Base-by-base conservation (phyloP, 1,284 basidiomycete genomes). In the Lentinula novae-zelandiae region DNA sequence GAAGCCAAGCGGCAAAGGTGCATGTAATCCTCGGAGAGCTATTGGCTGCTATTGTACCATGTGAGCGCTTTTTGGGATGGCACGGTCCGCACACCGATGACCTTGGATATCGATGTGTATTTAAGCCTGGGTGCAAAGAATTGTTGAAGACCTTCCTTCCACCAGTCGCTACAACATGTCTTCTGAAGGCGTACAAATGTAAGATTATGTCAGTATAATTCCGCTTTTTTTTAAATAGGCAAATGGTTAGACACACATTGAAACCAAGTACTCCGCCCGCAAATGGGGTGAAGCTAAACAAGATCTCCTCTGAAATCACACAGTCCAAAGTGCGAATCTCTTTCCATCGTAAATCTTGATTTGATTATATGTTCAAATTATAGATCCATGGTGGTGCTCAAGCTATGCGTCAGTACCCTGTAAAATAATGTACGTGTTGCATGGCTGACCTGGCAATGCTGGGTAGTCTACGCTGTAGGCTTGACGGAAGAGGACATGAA, bases 401-500 rank as follows among this genome's bases (percentile, higher is more conserved):
- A 71, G 90, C 90, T 36, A 92, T 93, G 90, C 76, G 90, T 92
- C 69, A 72, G 87, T 74, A 7, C 22, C 44, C 8, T 8, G 7
- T 13, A 13, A 10, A 53, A 39, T 17, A 10, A 12, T 39, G n/a
- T 17, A 27, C 38, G n/a, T 31, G 20, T 49, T 34, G 17, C 34
- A 56, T 36, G 60, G 56, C 53, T 56, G 63, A 44, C 39, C 15
- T 38, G 22, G 40, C 40, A 44, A 62, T 59, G 38, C 4, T 44
- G 27, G 4, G 6, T 62, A 92, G 90, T 93, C 31, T 90, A 92
- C 69, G 91, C 86, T 49, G 84, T 85, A 39, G 90, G 90, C 4
- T 72, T 93, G 65, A 82, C 79, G n/a, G 89, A 90, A 68, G 82
- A 86, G 64, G 92, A 93, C 66, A 89, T 93, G 84, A 72, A 87